phyloP scores from a whole-genome alignment of 2,329 filamentous ascomycete genomes.

The Fulvia fulva region DNA sequence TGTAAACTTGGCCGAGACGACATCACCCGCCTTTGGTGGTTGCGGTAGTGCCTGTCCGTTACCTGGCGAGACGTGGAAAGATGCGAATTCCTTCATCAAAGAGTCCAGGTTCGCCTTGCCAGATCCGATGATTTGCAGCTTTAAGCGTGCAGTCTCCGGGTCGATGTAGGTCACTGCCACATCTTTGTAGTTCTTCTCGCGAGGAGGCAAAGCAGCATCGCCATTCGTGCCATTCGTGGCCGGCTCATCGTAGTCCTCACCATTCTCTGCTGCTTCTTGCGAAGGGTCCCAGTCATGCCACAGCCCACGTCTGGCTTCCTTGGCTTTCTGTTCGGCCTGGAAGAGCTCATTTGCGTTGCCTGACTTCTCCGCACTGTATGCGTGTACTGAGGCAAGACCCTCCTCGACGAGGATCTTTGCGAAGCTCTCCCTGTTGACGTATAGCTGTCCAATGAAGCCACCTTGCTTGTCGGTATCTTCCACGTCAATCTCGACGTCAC shows the following conservation, averaged over 20 bases:
- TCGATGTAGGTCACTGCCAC: constrained; percentile 91
- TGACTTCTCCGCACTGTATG: constrained; percentile 92
- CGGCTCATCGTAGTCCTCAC: constrained; percentile 41
- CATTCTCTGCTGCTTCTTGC: constrained; percentile 63
- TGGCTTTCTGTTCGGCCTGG: constrained; percentile 81
- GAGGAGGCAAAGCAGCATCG: constrained; percentile 49
- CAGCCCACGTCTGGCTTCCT: constrained; percentile 79
- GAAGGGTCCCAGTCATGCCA: constrained; percentile 95
- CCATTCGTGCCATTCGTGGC: constrained; percentile 46
- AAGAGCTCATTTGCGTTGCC: constrained; percentile 85
- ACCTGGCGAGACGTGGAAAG: constrained; percentile 80
- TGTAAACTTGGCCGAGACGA: constrained; percentile 85
- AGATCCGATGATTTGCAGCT: constrained; percentile 84
- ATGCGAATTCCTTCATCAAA: constrained; percentile 85
- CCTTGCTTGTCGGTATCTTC: constrained; percentile 94
- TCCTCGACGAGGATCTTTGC: constrained; percentile 91
- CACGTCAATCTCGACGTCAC: constrained; percentile 93
- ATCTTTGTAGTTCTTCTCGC: constrained; percentile 88
- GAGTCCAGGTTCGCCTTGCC: constrained; percentile 81
- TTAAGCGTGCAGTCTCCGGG: constrained; percentile 68
- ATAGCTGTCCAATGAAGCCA: constrained; percentile 93
- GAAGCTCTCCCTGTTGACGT: constrained; percentile 92
- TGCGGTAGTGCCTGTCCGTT: constrained; percentile 71
- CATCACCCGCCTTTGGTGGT: constrained; percentile 84
- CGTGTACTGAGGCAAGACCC: constrained; percentile 85